Evolutionary conservation across 257 asterid species (phyloP).

Genomic region (Scutellaria galericulata): DNA sequence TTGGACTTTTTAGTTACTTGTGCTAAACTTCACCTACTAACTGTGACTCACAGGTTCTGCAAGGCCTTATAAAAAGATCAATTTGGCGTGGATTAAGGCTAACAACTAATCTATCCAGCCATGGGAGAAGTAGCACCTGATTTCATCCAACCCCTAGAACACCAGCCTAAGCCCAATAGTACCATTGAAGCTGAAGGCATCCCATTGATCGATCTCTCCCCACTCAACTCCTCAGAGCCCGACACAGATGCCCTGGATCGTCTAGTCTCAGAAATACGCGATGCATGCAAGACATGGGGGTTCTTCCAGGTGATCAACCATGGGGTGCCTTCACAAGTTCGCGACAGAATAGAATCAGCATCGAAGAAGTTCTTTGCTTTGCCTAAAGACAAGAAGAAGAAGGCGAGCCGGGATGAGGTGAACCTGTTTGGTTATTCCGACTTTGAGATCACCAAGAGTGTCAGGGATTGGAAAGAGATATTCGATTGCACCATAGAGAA

Average conservation of each 20-base stretch:
- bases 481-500: conserved; percentile 60
- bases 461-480: conserved; percentile 82
- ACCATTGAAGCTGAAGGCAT: conserved; percentile 56
- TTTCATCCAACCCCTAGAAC: conserved; percentile 63
- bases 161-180: conserved; percentile 55
- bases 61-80: neutral
- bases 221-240: conserved; percentile 35
- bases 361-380: conserved; percentile 57
- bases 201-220: conserved; percentile 69
- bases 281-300: conserved; percentile 71
- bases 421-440: conserved; percentile 68
- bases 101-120: conserved; percentile 20
- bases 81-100: neutral
- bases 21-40: conserved; percentile 35
- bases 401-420: conserved; percentile 51
- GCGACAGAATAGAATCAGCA: conserved; percentile 54
- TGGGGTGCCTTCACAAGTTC: conserved; percentile 61
- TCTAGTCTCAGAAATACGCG: conserved; percentile 49
- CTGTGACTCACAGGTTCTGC: neutral
- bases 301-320: conserved; percentile 85
- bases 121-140: conserved; percentile 56
- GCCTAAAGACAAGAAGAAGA: conserved; percentile 62
- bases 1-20: conserved; percentile 31
- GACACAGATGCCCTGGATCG: conserved; percentile 33
- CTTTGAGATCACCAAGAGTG: conserved; percentile 66